Conservation (phyloP, 2,329 filamentous ascomycete genomes). For the Chrysosporium queenslandicum region DNA sequence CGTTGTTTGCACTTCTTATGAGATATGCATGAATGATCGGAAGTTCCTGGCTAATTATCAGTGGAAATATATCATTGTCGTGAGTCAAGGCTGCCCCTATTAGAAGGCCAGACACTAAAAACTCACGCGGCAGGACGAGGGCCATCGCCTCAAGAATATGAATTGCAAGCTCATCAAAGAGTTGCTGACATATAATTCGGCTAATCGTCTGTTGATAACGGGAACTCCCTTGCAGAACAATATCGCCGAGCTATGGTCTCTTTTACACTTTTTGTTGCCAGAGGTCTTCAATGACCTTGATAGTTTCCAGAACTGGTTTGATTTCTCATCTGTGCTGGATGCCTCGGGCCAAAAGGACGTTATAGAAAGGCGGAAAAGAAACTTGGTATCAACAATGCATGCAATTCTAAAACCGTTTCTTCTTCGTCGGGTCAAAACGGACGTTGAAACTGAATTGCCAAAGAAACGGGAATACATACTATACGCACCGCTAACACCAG, state of each 20-base stretch:
- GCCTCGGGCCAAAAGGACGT: constrained; percentile 69
- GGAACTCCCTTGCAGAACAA: constrained; percentile 96
- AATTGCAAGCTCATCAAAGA: constrained; percentile 87
- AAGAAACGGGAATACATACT: constrained; percentile 95
- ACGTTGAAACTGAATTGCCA: constrained; percentile 82
- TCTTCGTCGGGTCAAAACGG: constrained; percentile 77
- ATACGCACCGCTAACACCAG: constrained; percentile 81
- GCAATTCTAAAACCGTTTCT: constrained; percentile 86
- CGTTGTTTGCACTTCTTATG: constrained; percentile 87
- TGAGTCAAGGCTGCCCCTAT: constrained; percentile 32
- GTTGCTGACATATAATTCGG: constrained; percentile 76
- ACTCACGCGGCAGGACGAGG: constrained; percentile 61
- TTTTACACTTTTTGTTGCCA: constrained; percentile 85
- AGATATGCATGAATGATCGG: constrained; percentile 87
- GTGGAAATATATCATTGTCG: constrained; percentile 97
- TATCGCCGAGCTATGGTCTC: constrained; percentile 83
- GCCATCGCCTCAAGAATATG: constrained; percentile 93
- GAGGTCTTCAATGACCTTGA: constrained; percentile 89
- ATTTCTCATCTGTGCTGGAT: constrained; percentile 85
- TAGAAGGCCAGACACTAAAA: constrained; percentile 20
- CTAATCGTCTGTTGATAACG: constrained; percentile 83
- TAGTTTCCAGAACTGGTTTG: constrained; percentile 91
- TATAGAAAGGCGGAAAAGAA: constrained; percentile 65
- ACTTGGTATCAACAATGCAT: constrained; percentile 78
- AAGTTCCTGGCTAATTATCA: constrained; percentile 71